Conservation (phyloP, 768 basidiomycete genomes). For the Collybiopsis confluens region DNA sequence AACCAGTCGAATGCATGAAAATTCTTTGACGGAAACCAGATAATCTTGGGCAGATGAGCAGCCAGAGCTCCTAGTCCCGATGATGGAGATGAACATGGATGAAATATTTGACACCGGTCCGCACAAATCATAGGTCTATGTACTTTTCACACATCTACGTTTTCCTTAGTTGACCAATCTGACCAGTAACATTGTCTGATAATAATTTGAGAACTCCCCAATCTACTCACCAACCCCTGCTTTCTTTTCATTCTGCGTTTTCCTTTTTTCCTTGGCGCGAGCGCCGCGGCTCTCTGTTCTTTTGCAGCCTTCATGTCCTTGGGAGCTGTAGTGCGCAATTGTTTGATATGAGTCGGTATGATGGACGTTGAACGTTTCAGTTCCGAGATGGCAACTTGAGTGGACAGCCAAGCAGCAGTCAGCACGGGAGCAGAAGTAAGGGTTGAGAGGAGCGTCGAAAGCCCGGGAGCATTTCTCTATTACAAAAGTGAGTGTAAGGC, state of each 20-base stretch:
- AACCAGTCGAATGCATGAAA: conserved; percentile 38
- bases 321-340: conserved; percentile 72
- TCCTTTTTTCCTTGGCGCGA: conserved; percentile 42
- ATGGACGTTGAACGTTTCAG: conserved; percentile 23
- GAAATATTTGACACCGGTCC: too few species aligned
- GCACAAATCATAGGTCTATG: too few species aligned
- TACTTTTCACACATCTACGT: too few species aligned
- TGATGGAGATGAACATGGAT: conserved; percentile 63
- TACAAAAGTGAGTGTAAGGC: too few species aligned
- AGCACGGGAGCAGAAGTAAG: conserved; percentile 51
- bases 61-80: conserved; percentile 61
- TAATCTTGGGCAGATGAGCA: conserved; percentile 58
- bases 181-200: too few species aligned
- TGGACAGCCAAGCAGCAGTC: conserved; percentile 61
- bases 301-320: conserved; percentile 75
- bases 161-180: too few species aligned
- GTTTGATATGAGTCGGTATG: conserved; percentile 77
- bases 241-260: conserved; percentile 14
- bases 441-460: conserved; percentile 30
- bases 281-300: conserved; percentile 47
- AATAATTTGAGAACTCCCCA: not conserved
- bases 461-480: conserved; percentile 38
- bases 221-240: not conserved
- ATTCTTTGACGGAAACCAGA: conserved; percentile 53
- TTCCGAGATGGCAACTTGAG: conserved; percentile 16